Base-by-base conservation (phyloP, 2,329 filamentous ascomycete genomes). In the Hypomyces perniciosus region DNA sequence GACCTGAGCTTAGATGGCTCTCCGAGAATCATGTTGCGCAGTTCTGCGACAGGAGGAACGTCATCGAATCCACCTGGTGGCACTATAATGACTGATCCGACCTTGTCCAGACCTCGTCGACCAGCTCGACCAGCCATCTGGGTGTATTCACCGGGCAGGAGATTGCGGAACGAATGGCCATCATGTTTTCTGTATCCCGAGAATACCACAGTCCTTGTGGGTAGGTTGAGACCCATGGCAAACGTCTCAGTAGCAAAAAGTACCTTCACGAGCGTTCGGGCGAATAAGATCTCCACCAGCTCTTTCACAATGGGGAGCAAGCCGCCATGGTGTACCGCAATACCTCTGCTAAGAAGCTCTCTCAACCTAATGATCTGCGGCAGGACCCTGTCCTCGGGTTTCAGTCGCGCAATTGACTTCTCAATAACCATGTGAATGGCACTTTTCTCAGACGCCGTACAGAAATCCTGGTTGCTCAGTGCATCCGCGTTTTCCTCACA, bases 201-300 rank as follows among this genome's bases (percentile, higher is more conserved):
- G 68, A 99, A 99, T 2, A 97, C 92, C 0, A 99, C 93, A 1
- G 93, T 99, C 57, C 93, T 81, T 1, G 93, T 99, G 0, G 93
- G 93, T 51, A 99, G 72, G 64, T 99, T 99, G 31, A 99, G 77
- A 29, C 93, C 93, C 91, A 99, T 99, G 34, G 93, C 93, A 68
- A 99, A 99, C 0, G 93, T 99, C 67, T 99, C 93, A 0, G 93
- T 99, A 0, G 93, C 93, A 63, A 99, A 99, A 2, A 99, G 79
- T 3, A 99, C 88, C 69, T 99, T 99, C 52, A 99, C 93, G 50
- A 99, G 73, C 1, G 91, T 95, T 68, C 89, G 90, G 0, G 93
- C 92, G 61, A 99, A 99, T 12, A 99, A 72, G 48, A 99, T 95
- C 68, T 99, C 93, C 1, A 99, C 93, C 27, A 97, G 83, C 67